phyloP scores from a whole-genome alignment of 495 filamentous ascomycete genomes.

The Xylaria grammica region DNA sequence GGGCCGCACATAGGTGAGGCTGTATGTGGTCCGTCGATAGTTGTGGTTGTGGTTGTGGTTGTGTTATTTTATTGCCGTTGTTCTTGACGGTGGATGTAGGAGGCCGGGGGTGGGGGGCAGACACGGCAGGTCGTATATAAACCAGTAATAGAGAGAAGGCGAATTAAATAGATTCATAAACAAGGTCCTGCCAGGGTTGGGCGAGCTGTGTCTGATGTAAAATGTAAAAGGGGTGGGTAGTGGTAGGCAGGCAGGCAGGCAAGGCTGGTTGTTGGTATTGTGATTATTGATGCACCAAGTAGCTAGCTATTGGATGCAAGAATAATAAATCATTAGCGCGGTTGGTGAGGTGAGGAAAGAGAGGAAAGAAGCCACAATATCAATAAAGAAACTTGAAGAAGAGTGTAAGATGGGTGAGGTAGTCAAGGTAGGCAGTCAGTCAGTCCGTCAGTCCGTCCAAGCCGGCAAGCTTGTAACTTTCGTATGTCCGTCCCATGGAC shows the following conservation, averaged over 20 bases:
- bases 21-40: background rate
- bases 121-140: constrained; percentile 11
- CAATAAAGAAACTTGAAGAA: background rate
- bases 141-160: background rate
- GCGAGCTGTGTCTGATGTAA: background rate
- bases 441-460: too few species aligned
- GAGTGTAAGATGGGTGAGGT: too few species aligned
- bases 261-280: background rate
- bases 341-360: too few species aligned
- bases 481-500: too few species aligned
- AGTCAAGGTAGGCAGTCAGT: too few species aligned
- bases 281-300: background rate
- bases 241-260: constrained; percentile 6
- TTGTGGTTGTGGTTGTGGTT: constrained; percentile 1
- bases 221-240: background rate
- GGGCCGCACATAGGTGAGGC: background rate
- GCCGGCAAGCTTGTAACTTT: too few species aligned
- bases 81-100: constrained; percentile 8
- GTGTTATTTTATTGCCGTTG: background rate
- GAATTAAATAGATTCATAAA: background rate
- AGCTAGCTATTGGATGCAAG: constrained; percentile 8
- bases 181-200: background rate
- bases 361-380: constrained; percentile 9
- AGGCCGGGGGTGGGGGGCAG: background rate
- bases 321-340: constrained; percentile 20